These are phyloP conservation scores for Cunninghamia lanceolata DNA, from an alignment of 75 land plant species.

Conservation along the genomic window DNA sequence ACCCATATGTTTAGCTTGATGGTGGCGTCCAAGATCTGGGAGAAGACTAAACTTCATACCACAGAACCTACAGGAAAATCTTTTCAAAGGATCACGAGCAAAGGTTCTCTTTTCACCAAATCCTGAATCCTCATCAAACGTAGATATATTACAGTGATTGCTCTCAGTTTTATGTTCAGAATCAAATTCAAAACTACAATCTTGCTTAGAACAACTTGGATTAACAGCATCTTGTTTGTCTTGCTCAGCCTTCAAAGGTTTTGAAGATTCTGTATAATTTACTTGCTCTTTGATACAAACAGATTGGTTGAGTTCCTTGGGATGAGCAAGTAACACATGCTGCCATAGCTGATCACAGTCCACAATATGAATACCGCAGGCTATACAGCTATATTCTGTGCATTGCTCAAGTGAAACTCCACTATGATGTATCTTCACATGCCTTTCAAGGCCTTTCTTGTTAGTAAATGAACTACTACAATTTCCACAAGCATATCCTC, in stretches of 20 bases:
- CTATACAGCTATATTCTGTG: conserved; percentile 58
- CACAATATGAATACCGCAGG: conserved; percentile 62
- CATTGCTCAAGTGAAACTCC: conserved; percentile 40
- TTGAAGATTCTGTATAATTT: not conserved
- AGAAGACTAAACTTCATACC: conserved; percentile 72
- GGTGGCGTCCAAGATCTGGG: conserved; percentile 98
- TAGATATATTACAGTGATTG: not conserved
- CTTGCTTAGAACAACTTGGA: not conserved
- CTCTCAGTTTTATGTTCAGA: conserved; percentile 9
- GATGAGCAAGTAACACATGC: conserved; percentile 70
- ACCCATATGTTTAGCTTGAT: conserved; percentile 88
- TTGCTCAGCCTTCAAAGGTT: not conserved
- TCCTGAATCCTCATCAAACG: conserved; percentile 1
- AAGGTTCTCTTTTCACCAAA: conserved; percentile 4
- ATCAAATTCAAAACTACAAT: not conserved
- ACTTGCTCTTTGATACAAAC: conserved; percentile 3
- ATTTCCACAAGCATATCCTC: conserved; percentile 76
- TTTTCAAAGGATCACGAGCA: conserved; percentile 21
- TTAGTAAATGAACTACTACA: conserved; percentile 75
- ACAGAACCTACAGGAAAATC: conserved; percentile 69
- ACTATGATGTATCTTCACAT: conserved; percentile 59
- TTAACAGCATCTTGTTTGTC: conserved; percentile 8
- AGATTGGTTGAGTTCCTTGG: conserved; percentile 39
- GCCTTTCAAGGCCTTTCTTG: conserved; percentile 63
- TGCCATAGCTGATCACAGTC: conserved; percentile 72